phyloP scores from a whole-genome alignment of 352 stramenopile genomes.

The Globisporangium iwayamae region DNA sequence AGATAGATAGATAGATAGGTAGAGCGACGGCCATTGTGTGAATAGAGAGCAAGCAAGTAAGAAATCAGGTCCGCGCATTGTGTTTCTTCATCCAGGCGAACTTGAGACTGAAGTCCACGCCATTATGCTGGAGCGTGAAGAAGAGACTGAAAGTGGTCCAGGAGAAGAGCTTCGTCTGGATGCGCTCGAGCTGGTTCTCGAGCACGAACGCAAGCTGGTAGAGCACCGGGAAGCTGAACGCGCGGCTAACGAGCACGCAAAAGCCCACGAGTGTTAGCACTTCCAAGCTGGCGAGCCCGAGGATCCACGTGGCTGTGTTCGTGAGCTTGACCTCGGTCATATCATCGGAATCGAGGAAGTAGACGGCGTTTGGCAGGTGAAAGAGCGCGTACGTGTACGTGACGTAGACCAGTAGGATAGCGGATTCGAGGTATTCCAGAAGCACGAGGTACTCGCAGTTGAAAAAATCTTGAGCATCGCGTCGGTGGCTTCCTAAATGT shows the following conservation, averaged over 20 bases:
- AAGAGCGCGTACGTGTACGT: constrained; percentile 20
- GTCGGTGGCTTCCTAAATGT: neutral
- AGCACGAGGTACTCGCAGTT: constrained; percentile 21
- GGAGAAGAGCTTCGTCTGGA: constrained; percentile 25
- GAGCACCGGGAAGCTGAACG: constrained; percentile 21
- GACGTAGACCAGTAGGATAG: constrained; percentile 12
- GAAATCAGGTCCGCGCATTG: neutral
- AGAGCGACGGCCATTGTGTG: neutral
- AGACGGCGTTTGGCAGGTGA: constrained; percentile 23
- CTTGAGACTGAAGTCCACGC: constrained; percentile 9
- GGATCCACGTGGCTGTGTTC: constrained; percentile 2
- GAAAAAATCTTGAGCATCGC: neutral
- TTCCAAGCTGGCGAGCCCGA: constrained; percentile 24
- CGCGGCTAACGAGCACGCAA: constrained; percentile 14
- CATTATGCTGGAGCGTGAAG: constrained; percentile 25
- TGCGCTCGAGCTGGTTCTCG: constrained; percentile 21
- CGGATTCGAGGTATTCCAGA: constrained; percentile 23
- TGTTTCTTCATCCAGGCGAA: constrained; percentile 5
- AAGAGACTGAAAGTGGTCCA: constrained; percentile 30
- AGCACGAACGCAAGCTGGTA: constrained; percentile 43
- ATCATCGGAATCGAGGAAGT: constrained; percentile 17
- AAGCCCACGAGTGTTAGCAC: constrained; percentile 20
- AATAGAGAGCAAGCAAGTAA: neutral
- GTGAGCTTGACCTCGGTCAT: constrained; percentile 11
- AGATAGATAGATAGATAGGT: neutral